A percentile compares a stretch with the other conserved stretches of the same genome.
phyloP scores from a whole-genome alignment of 208 protist species.

The Crithidia mellificae region DNA sequence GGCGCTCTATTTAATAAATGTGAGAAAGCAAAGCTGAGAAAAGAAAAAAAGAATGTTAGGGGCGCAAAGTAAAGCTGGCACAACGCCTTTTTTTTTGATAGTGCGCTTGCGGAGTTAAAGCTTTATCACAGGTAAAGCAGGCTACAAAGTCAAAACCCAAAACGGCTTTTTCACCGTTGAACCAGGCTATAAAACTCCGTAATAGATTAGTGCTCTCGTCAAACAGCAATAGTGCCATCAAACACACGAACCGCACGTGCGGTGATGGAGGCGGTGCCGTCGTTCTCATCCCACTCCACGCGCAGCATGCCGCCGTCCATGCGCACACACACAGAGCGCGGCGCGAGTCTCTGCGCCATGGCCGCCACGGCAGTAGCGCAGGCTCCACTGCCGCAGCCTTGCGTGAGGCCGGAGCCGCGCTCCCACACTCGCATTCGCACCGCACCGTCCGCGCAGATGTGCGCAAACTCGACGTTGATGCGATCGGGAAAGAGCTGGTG shows the following conservation, averaged over 20 bases:
- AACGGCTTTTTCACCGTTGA: no score
- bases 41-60: no score
- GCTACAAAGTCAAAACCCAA: no score
- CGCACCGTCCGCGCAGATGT: neutral
- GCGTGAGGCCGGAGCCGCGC: slow-evolving; percentile 8
- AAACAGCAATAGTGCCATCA: neutral
- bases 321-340: neutral
- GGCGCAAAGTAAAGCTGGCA: no score
- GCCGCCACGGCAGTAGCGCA: slow-evolving; percentile 15
- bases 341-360: neutral
- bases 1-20: no score
- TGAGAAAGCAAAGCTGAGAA: neutral
- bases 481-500: neutral
- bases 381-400: slow-evolving; percentile 11
- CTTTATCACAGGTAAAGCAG: no score
- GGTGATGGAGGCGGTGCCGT: slow-evolving; percentile 3
- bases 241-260: slow-evolving; percentile 8
- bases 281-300: neutral
- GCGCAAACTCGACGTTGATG: slow-evolving; percentile 14
- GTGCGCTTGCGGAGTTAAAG: no score
- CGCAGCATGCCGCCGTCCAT: slow-evolving; percentile 5
- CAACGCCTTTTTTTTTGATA: no score
- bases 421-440: slow-evolving; percentile 19
- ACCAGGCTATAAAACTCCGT: no score
- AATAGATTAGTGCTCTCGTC: no score